Evolutionary conservation across 2,329 filamentous ascomycete species (phyloP), one percentile per base, ranked within the genome.

Genomic region (Epichloe baconii): DNA sequence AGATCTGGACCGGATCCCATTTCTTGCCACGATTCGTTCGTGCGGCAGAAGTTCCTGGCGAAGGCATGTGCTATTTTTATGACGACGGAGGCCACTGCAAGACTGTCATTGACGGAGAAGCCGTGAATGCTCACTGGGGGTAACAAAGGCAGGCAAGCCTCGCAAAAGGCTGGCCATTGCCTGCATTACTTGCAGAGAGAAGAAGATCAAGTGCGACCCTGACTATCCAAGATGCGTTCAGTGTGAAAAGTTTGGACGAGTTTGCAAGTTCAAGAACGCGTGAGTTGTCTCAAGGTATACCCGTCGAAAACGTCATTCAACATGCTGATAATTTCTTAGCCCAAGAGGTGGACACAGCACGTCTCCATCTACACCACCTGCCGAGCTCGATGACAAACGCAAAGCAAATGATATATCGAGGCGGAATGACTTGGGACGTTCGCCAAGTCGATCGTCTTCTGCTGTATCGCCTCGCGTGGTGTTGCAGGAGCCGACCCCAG

Each of bases 141-240:
- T 95, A 10, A 95, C 90, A 37, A 95, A 95, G 69, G 89, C 90
- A 2, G 90, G 90, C 14, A 95, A 95, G 70, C 89, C 90, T 46
- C 80, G 90, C 58, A 96, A 96, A 71, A 78, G 90, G 52, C 75
- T 95, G 52, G 89, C 90, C 23, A 89, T 95, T 64, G 88, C 88
- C n/a, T 96, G 90, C 63, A 77, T 95, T 53, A 93, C 88, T 12
- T 96, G 90, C 65, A 80, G 90, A 48, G 89, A 95, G 70, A 96
- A 95, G 80, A 96, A 95, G 75, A 95, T 96, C 71, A 95, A 95
- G 67, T 96, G 90, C 62, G 88, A 95, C 57, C 90, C 89, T 1
- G 88, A 90, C 59, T 85, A 81, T 57, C 86, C 86, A 40, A 88
- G 88, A 58, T 96, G 90, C 60, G 79, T 90, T 50, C 89, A 95